phyloP scores from a whole-genome alignment of 495 filamentous ascomycete genomes.

The Glarea lozoyensis region DNA sequence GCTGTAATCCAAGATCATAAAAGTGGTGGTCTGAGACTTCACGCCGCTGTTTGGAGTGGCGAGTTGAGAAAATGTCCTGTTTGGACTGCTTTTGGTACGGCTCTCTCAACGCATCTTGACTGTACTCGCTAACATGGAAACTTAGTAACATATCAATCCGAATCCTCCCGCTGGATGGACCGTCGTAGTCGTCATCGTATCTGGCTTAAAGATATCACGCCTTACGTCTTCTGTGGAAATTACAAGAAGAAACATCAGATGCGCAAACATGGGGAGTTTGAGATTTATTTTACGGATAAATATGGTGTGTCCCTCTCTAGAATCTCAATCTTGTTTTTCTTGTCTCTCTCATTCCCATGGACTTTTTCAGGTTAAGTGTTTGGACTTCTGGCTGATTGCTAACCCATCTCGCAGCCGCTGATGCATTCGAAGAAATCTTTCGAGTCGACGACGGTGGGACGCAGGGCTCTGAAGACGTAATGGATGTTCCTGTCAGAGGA shows the following conservation, averaged over 20 bases:
- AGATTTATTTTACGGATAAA: conserved; percentile 16
- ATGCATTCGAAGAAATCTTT: conserved; percentile 19
- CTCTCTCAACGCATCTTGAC: not conserved
- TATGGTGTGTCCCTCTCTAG: conserved; percentile 8
- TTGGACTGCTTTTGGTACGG: conserved; percentile 64
- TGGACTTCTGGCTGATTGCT: too few relatives aligned
- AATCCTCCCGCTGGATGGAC: conserved; percentile 48
- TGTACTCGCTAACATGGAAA: not conserved
- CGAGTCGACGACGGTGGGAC: too few relatives aligned
- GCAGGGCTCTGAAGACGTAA: too few relatives aligned
- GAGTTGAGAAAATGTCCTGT: conserved; percentile 47
- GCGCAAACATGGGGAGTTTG: conserved; percentile 15
- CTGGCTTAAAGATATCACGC: conserved; percentile 50
- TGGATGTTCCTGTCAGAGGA: too few relatives aligned
- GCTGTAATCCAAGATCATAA: conserved; percentile 60
- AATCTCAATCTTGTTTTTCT: not conserved
- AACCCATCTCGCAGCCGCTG: too few relatives aligned
- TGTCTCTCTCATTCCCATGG: not conserved
- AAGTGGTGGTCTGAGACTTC: conserved; percentile 50
- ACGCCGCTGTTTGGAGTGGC: conserved; percentile 41
- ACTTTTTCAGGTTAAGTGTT: too few relatives aligned
- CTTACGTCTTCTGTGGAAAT: conserved; percentile 52
- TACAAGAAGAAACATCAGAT: conserved; percentile 32
- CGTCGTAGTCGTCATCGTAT: conserved; percentile 41
- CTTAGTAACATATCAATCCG: conserved; percentile 49